These are phyloP conservation scores for Haplographium delicatum DNA, from an alignment of 495 filamentous ascomycete species.

Conservation along the genomic window DNA sequence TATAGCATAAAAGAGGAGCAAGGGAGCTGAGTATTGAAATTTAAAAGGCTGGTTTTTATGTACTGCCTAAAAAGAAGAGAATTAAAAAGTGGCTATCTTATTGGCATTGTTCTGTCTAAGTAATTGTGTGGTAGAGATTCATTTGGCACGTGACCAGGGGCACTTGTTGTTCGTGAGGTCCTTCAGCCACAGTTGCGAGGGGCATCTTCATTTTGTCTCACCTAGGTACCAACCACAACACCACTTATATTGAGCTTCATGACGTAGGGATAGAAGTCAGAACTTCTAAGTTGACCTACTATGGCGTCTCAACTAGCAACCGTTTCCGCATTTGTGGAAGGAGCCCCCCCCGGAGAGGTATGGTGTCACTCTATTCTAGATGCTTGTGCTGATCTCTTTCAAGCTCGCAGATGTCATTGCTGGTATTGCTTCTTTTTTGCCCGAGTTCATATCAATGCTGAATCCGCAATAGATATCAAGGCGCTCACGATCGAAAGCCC, in stretches of 20 bases:
- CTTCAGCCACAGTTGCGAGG: conserved; percentile 5
- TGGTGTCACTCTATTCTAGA: conserved; percentile 20
- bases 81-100: no score
- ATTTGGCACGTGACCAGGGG: no score
- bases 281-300: background rate
- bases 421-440: conserved; percentile 61
- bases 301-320: conserved; percentile 45
- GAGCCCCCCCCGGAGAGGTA: conserved; percentile 97
- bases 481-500: conserved; percentile 67
- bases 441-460: conserved; percentile 86
- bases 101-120: no score
- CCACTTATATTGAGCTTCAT: no score
- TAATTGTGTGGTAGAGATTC: no score
- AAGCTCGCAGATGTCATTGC: conserved; percentile 87
- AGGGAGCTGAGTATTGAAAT: background rate
- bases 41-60: no score
- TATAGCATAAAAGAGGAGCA: background rate
- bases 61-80: no score
- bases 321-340: conserved; percentile 83
- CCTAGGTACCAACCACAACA: no score
- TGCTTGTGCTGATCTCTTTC: conserved; percentile 22
- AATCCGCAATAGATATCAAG: conserved; percentile 82
- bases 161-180: no score
- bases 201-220: background rate
- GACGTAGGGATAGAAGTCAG: no score